Conservation (phyloP, 306 rosid genomes). For the Heteromeles arbutifolia region DNA sequence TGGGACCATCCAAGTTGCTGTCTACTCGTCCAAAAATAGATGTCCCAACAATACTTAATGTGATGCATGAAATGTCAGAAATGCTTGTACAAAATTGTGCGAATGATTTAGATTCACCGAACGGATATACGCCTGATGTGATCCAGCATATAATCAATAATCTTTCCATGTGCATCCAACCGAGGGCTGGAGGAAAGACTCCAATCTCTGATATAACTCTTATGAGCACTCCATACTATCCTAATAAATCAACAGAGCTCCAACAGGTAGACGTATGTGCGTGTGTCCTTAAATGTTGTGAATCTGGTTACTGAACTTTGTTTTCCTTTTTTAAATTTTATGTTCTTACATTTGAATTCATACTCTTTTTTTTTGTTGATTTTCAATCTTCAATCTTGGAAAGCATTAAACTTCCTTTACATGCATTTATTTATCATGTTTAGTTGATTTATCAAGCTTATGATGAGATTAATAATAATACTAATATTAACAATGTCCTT, state of each 20-base stretch:
- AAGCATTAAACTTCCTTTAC: neutral
- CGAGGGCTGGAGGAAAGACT: conserved; percentile 18
- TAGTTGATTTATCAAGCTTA: neutral
- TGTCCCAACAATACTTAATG: conserved; percentile 26
- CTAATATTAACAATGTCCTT: neutral
- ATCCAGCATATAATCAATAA: conserved; percentile 43
- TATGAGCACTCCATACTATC: conserved; percentile 21
- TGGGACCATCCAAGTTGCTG: conserved; percentile 36
- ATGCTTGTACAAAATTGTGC: conserved; percentile 38
- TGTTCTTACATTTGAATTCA: neutral
- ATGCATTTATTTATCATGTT: neutral
- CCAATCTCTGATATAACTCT: conserved; percentile 25
- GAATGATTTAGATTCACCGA: conserved; percentile 24
- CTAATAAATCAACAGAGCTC: conserved; percentile 27
- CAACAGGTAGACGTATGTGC: conserved; percentile 39
- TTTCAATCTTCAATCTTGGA: neutral
- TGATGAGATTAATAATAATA: neutral
- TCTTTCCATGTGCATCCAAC: conserved; percentile 30
- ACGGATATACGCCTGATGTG: conserved; percentile 27
- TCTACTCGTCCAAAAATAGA: conserved; percentile 37
- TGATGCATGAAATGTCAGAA: conserved; percentile 53
- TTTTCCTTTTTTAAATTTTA: neutral
- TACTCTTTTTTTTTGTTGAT: neutral
- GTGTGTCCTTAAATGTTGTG: neutral
- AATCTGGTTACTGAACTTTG: conserved; percentile 3